Base-by-base conservation (phyloP, 257 asterid species). In the Oldenlandia corymbosa region DNA sequence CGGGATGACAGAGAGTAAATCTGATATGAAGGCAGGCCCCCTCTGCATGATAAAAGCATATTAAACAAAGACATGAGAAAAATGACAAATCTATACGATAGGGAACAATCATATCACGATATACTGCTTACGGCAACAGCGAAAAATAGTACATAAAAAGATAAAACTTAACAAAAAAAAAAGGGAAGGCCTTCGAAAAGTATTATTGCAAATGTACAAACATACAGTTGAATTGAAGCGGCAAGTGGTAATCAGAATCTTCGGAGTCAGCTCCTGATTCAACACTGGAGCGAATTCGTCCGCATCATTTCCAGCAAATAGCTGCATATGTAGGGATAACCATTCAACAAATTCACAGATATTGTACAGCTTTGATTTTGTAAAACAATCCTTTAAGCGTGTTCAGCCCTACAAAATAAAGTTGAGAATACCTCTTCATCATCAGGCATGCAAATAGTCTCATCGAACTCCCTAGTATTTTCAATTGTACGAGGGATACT, bases 151-250 rank as follows among this genome's bases (percentile, higher is more conserved):
- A 5, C 1, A 4, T 20, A 11, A 47, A 7, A 7, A 47, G n/a
- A 36, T 14, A 49, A 58, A n/a, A n/a, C n/a, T 17, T 18, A 5
- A 45, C 28, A 49, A 36, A 39, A 23, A 36, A 52, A 37, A 2
- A 32, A 12, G 53, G 53, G 20, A n/a, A 18, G 11, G 8, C 18
- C 20, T 18, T 5, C 1, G 20, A 47, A 20, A 47, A n/a, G 62
- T 5, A 30, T 41, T 16, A 17, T 53, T 20, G 8, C 14, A 52
- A 21, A 26, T 27, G 30, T 39, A 43, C 36, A 58, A 24, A 71
- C 88, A 67, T 83, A 88, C 97, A 64, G 97, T 63, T 48, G 99
- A 92, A 70, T 92, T 76, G 71, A 87, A 92, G 31, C 99, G 97
- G 55, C 88, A 79, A 17, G 99, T 92, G 4, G 99, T 92, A 64